Base-by-base conservation (phyloP, 2,329 filamentous ascomycete species). In the Bertia moriformis region DNA sequence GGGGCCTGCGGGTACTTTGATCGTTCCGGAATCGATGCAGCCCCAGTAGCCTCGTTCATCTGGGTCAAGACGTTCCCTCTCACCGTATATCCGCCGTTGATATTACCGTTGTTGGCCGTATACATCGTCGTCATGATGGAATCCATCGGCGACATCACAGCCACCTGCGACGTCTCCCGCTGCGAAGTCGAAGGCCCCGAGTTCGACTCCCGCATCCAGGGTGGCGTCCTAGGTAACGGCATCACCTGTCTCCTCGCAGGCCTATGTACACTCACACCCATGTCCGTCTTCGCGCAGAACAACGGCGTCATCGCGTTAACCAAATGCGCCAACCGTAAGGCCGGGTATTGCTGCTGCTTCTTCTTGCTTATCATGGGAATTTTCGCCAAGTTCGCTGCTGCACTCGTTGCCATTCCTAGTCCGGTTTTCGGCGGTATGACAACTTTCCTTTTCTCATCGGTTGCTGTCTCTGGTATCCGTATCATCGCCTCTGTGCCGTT, bases 251-350 rank as follows among this genome's bases (percentile, higher is more conserved):
- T 86, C 45, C 62, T 89, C 14, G 81, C 83, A 14, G 81, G 77
- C 1, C 69, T 91, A 20, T 82, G 78, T 62, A 89, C 83, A 37
- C 83, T 85, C 47, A 83, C 82, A 0, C 83, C 83, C 19, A 83
- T 88, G 73, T 78, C 75, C 1, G 81, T 78, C 1, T 88, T 88
- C 48, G 83, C 83, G 0, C 83, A 88, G 55, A 89, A 89, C 62
- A 88, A 89, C 53, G 83, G 83, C 24, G 82, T 89, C 39, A 88
- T 91, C 43, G 80, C 83, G 0, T 65, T 91, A 35, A 91, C 84
- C 0, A 71, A 83, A 14, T 89, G 83, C 54, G 84, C 84, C 1
- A 89, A 86, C 55, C 73, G 84, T 40, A 81, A 77, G 37, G 85
- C 83, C 4, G 85, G 85, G 3, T 87, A 86, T 54, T 81, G 78